Evolutionary conservation across 176 grass and related monocot genomes (phyloP).

Genomic region (Raddia distichophylla): DNA sequence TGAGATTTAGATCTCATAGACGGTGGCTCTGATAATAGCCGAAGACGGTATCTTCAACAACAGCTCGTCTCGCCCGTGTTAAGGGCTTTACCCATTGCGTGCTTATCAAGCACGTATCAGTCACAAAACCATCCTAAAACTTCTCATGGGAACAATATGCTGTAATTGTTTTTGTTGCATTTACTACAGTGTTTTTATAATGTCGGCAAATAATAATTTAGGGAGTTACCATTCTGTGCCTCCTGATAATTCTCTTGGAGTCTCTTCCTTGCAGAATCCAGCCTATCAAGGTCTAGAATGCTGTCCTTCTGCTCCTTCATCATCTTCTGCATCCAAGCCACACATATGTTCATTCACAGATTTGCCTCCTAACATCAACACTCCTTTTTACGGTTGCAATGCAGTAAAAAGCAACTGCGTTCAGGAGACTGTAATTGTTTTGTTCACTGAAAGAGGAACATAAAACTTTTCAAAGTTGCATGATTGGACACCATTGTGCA

Average conservation of each 20-base stretch:
- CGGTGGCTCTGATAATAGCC: too few relatives aligned
- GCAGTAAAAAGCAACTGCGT: neutral
- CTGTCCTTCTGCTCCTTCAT: conserved; percentile 51
- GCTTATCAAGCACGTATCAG: too few relatives aligned
- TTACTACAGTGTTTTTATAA: neutral
- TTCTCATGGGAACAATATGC: neutral
- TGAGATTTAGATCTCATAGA: too few relatives aligned
- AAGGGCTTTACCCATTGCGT: too few relatives aligned
- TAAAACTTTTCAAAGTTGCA: neutral
- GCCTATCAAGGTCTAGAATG: conserved; percentile 47
- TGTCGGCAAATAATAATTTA: neutral
- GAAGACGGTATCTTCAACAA: too few relatives aligned
- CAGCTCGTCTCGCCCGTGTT: too few relatives aligned
- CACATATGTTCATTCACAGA: neutral
- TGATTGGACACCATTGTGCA: conserved; percentile 8
- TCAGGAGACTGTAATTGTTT: neutral
- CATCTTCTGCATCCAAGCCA: conserved; percentile 43
- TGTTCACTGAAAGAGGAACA: conserved; percentile 19
- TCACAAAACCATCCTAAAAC: neutral
- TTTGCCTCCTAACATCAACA: neutral
- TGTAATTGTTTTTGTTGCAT: neutral
- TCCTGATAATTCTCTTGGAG: conserved; percentile 92
- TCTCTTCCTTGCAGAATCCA: conserved; percentile 72
- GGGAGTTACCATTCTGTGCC: conserved; percentile 64
- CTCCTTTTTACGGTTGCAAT: neutral